Conservation (phyloP, 1,284 basidiomycete genomes). For the Rhodotorula sp. region DNA sequence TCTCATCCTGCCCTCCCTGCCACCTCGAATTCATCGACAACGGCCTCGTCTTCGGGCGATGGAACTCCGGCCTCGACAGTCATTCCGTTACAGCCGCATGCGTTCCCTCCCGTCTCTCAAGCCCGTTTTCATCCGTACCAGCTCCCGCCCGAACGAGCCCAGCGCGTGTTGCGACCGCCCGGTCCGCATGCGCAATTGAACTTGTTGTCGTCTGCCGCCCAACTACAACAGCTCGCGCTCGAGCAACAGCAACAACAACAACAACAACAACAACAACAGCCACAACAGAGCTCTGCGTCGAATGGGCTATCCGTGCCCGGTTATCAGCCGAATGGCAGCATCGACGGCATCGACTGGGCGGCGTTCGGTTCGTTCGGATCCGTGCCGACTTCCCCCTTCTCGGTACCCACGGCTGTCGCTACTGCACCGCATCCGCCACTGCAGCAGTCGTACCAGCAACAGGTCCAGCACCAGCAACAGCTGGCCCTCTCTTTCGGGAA, state of each 20-base stretch:
- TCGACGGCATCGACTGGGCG: slow-evolving; percentile 9
- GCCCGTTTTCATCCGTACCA: slow-evolving; percentile 25
- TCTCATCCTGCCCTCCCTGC: background rate
- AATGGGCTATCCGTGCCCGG: background rate
- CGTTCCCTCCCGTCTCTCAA: slow-evolving; percentile 25
- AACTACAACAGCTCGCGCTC: background rate
- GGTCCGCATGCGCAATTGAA: background rate
- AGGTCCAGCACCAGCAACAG: too few species aligned
- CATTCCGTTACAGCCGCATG: slow-evolving; percentile 6
- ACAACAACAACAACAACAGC: background rate
- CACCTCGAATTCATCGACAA: background rate
- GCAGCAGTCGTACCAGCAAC: too few species aligned
- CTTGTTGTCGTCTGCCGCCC: background rate
- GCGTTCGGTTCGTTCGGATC: slow-evolving; percentile 11
- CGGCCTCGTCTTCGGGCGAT: background rate
- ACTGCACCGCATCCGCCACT: background rate
- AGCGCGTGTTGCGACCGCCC: background rate
- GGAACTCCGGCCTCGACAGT: background rate
- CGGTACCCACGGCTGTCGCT: background rate
- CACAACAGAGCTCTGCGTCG: background rate
- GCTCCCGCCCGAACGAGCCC: slow-evolving; percentile 8
- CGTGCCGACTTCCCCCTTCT: background rate
- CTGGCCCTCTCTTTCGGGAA: too few species aligned
- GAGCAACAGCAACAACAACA: background rate
- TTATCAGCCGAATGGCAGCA: background rate